Conservation (phyloP, 768 basidiomycete genomes). For the Daedaleopsis nitida region DNA sequence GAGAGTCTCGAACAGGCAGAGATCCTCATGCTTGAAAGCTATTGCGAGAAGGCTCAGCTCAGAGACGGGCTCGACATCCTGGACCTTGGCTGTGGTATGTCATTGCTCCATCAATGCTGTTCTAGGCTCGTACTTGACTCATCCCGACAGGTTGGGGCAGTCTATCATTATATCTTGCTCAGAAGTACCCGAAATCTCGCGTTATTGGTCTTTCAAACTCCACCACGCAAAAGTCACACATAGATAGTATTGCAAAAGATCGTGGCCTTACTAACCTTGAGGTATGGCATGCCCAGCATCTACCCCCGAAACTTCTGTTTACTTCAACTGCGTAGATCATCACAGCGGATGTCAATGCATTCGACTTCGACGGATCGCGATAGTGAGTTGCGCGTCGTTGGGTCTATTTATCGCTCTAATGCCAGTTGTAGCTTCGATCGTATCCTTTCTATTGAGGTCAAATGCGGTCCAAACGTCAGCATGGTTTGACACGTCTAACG, state of each 20-base stretch:
- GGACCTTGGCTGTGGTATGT: constrained; percentile 67
- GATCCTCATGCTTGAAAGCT: constrained; percentile 63
- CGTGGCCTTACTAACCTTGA: constrained; percentile 56
- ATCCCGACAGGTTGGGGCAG: constrained; percentile 65
- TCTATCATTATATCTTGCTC: constrained; percentile 62
- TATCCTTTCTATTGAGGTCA: constrained; percentile 68
- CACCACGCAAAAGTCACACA: constrained; percentile 64
- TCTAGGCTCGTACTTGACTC: not conserved
- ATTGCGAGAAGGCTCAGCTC: constrained; percentile 65
- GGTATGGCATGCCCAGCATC: constrained; percentile 30
- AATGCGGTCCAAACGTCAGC: not conserved
- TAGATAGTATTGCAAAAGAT: constrained; percentile 50
- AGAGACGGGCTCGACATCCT: constrained; percentile 62
- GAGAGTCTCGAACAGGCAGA: constrained; percentile 68
- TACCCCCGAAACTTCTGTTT: not conserved
- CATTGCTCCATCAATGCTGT: not conserved
- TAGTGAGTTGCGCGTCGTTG: constrained; percentile 36
- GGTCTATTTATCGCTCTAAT: not conserved
- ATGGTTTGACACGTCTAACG: not conserved
- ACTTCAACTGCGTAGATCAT: constrained; percentile 44
- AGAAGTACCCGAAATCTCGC: constrained; percentile 68
- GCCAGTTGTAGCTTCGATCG: constrained; percentile 57
- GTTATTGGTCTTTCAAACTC: constrained; percentile 72
- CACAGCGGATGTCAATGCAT: constrained; percentile 67
- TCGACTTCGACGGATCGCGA: constrained; percentile 53